Evolutionary conservation across 2,329 filamentous ascomycete genomes (phyloP), one percentile per base, ranked within the genome.

Genomic region (Aspergillus ibericus): DNA sequence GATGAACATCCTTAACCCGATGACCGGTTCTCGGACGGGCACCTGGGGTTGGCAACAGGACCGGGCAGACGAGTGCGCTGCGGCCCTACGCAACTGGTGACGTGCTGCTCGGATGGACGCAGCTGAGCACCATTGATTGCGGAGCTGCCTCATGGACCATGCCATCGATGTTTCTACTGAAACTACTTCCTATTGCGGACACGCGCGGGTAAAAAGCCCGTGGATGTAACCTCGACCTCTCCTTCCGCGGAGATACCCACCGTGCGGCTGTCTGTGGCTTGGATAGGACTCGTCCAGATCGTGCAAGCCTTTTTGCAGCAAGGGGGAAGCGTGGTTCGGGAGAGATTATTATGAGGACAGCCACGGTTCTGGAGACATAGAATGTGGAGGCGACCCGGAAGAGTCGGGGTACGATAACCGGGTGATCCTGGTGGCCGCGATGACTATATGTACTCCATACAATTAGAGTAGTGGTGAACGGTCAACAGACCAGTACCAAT

Each of bases 241-340:
- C 3, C 70, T 65, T 44, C 72, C 71, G 2, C n/a, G 69, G 68
- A 15, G 68, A 77, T 53, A 70, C 74, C 34, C 61, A 59, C 36
- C 62, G 67, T 48, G 73, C 76, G 58, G 70, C 73, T n/a, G 13
- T 62, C 2, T 15, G 66, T 70, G 60, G 64, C 64, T 34, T 58
- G 63, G 15, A 40, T 58, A 20, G 63, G 69, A 58, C 66, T 66
- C 54, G 66, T 75, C 42, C 65, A 68, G 34, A 73, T 73, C 18
- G 69, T 77, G n/a, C 60, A 69, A 57, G 66, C 63, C 15, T 56
- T 76, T 76, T 7, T 70, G 73, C 35, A 71, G 73, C 7, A 63
- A 62, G 55, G 71, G 69, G 4, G 63, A 58, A 70, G 68, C 56
- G 66, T 77, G 16, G 70, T 75, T 9, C 69, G 74, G 13, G 72